Evolutionary conservation across 257 asterid genomes (phyloP).

Genomic region (Fraxinus americana): DNA sequence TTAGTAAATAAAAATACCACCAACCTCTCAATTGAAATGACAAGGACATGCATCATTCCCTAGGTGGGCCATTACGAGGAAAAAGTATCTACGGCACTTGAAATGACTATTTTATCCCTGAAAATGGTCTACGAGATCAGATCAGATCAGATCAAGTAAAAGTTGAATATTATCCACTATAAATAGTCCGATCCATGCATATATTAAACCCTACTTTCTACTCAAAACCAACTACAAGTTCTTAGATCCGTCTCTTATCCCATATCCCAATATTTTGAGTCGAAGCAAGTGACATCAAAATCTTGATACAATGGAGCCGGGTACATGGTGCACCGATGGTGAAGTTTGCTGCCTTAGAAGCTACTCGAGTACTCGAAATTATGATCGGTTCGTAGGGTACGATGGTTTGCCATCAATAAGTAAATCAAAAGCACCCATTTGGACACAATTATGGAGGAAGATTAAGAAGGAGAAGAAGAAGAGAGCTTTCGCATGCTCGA

Average conservation of each 20-base stretch:
- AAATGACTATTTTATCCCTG: conserved; percentile 34
- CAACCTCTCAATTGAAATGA: not conserved
- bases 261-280: not conserved
- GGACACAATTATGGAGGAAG: conserved; percentile 77
- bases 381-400: conserved; percentile 40
- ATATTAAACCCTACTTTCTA: conserved; percentile 9
- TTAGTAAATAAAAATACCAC: not conserved
- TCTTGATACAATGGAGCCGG: conserved; percentile 37
- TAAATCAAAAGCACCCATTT: conserved; percentile 45
- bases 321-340: conserved; percentile 34
- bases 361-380: conserved; percentile 37
- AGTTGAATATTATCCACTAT: conserved; percentile 16
- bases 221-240: not conserved
- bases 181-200: conserved; percentile 25
- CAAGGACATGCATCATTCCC: no score
- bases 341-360: conserved; percentile 3
- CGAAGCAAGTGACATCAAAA: not conserved
- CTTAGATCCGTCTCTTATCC: conserved; percentile 6
- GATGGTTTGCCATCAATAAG: conserved; percentile 4
- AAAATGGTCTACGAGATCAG: not conserved
- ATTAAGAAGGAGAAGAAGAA: conserved; percentile 49
- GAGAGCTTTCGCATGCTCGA: conserved; percentile 38
- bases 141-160: not conserved
- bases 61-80: no score
- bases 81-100: no score